phyloP scores from a whole-genome alignment of 768 basidiomycete species.

The Naganishia vaughanmartiniae region DNA sequence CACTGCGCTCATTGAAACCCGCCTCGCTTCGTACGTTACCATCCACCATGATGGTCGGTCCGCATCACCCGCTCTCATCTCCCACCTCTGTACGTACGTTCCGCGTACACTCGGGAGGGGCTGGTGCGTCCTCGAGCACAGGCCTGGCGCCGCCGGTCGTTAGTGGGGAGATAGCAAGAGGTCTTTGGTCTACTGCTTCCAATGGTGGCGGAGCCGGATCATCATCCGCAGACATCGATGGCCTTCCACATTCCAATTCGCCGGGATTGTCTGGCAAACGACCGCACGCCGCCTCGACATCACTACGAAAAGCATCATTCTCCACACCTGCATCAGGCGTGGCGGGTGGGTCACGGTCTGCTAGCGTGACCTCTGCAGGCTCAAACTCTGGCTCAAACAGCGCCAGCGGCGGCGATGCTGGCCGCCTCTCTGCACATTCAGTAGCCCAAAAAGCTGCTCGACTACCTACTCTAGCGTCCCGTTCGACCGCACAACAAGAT shows the following conservation, averaged over 20 bases:
- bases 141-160: constrained; percentile 18
- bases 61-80: constrained; percentile 22
- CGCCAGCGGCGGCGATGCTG: not conserved
- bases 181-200: constrained; percentile 1
- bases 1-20: constrained; percentile 8
- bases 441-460: constrained; percentile 24
- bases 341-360: not conserved
- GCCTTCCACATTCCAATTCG: constrained; percentile 2
- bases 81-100: not conserved
- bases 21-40: constrained; percentile 9
- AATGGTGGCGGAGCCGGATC: not conserved
- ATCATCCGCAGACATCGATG: not conserved
- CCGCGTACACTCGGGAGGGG: not conserved
- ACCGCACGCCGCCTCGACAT: constrained; percentile 1
- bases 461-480: constrained; percentile 12
- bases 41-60: constrained; percentile 3
- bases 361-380: not conserved
- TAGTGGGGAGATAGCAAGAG: constrained; percentile 20
- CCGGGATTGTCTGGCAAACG: not conserved
- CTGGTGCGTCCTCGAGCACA: not conserved
- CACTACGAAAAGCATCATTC: constrained; percentile 25
- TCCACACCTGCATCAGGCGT: not conserved
- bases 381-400: not conserved
- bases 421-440: constrained; percentile 25
- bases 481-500: not conserved